These are phyloP conservation scores for Salix koriyanagi DNA, from an alignment of 345 rosid species.

Conservation along the genomic window DNA sequence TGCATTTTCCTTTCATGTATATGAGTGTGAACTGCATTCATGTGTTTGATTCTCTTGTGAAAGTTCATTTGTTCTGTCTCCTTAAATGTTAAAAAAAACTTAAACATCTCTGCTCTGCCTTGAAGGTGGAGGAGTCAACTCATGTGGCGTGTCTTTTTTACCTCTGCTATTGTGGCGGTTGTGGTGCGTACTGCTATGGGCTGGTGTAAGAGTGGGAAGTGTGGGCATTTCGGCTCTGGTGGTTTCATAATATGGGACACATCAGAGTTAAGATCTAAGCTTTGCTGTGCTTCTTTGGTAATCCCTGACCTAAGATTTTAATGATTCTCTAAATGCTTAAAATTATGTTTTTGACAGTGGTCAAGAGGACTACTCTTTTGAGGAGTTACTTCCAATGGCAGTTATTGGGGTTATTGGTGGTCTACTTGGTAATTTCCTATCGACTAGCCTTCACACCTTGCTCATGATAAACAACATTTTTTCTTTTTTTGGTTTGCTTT, in stretches of 20 bases:
- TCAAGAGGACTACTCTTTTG: constrained; percentile 92
- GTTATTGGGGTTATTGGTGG: constrained; percentile 93
- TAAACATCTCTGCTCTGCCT: constrained; percentile 17
- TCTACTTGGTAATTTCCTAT: constrained; percentile 58
- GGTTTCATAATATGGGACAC: constrained; percentile 93
- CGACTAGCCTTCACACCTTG: constrained; percentile 6
- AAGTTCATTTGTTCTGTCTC: background rate
- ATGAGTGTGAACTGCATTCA: background rate
- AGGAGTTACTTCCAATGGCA: constrained; percentile 94
- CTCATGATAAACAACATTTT: background rate
- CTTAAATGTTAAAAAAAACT: background rate
- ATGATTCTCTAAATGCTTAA: constrained; percentile 15
- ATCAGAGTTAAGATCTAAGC: constrained; percentile 64
- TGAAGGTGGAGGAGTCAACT: constrained; percentile 99
- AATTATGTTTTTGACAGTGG: constrained; percentile 45
- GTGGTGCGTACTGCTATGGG: constrained; percentile 97
- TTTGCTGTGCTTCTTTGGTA: background rate
- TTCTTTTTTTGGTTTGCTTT: background rate
- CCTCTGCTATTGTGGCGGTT: constrained; percentile 95
- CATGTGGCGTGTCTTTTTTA: constrained; percentile 99
- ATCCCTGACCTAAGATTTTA: constrained; percentile 5
- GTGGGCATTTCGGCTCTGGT: constrained; percentile 96
- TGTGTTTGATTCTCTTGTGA: background rate
- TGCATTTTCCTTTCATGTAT: background rate
- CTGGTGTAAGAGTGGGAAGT: constrained; percentile 90